These are phyloP conservation scores for Spergularia marina DNA, from an alignment of 148 eudicot species.

Conservation along the genomic window DNA sequence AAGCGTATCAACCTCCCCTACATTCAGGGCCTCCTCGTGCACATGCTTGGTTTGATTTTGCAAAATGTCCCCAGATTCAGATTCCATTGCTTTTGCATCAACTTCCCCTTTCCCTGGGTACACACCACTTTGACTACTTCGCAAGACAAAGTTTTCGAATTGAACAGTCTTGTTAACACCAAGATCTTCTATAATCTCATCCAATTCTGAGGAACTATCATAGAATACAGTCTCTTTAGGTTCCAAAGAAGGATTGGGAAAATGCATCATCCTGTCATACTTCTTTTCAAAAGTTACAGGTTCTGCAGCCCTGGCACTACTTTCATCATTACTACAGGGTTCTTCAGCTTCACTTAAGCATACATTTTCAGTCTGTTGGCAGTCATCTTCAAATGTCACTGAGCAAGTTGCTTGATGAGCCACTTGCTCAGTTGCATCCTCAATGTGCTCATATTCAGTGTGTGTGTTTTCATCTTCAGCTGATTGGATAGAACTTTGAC, in stretches of 20 bases:
- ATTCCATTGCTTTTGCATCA: slow-evolving; percentile 29
- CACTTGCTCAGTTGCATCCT: slow-evolving; percentile 25
- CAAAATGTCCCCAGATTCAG: slow-evolving; percentile 28
- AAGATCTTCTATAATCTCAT: slow-evolving; percentile 22
- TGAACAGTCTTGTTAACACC: slow-evolving; percentile 18
- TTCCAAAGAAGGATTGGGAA: slow-evolving; percentile 30
- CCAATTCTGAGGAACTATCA: slow-evolving; percentile 34
- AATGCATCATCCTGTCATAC: slow-evolving; percentile 26
- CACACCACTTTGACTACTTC: slow-evolving; percentile 27
- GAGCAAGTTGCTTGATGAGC: neutral
- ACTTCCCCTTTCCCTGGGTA: slow-evolving; percentile 28
- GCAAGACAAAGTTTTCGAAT: slow-evolving; percentile 18
- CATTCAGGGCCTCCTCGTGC: slow-evolving; percentile 12
- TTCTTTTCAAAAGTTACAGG: slow-evolving; percentile 25
- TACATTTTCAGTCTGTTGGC: slow-evolving; percentile 22
- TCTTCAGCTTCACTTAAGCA: slow-evolving; percentile 31
- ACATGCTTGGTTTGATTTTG: slow-evolving; percentile 26
- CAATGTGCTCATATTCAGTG: neutral
- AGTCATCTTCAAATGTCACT: slow-evolving; percentile 27
- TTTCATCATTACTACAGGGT: slow-evolving; percentile 24
- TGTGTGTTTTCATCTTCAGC: neutral
- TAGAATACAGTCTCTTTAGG: slow-evolving; percentile 27
- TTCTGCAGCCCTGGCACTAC: slow-evolving; percentile 13
- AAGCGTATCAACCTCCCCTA: slow-evolving; percentile 26
- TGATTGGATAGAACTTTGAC: neutral